Percentiles rank a stretch among this genome's conserved stretches.
These are phyloP conservation scores for Cystobasidium slooffiae DNA, from an alignment of 1,284 basidiomycete genomes.

Conservation along the genomic window DNA sequence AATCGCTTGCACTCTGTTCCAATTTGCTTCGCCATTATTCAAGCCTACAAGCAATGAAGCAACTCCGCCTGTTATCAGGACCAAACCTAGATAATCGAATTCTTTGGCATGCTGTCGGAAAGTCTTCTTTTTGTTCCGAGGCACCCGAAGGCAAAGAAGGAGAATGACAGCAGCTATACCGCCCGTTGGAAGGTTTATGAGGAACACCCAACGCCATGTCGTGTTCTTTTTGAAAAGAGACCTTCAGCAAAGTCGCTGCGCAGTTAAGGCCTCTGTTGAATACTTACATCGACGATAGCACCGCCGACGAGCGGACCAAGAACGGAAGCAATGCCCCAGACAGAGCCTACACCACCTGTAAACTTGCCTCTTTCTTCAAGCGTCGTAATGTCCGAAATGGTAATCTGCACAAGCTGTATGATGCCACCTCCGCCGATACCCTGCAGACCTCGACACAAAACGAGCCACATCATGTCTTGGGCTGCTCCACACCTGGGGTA, in stretches of 20 bases:
- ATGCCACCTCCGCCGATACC: constrained; percentile 59
- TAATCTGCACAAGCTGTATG: constrained; percentile 66
- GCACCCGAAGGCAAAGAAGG: constrained; percentile 78
- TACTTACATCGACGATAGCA: constrained; percentile 64
- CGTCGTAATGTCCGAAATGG: constrained; percentile 74
- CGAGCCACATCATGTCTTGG: constrained; percentile 73
- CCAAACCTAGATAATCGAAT: constrained; percentile 77
- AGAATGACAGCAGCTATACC: constrained; percentile 72
- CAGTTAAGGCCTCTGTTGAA: not conserved
- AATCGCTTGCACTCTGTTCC: constrained; percentile 66
- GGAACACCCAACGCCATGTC: constrained; percentile 48
- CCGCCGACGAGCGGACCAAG: constrained; percentile 61
- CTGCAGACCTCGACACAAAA: constrained; percentile 75
- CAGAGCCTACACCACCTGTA: constrained; percentile 72
- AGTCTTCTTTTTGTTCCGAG: constrained; percentile 56
- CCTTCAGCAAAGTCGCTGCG: constrained; percentile 47
- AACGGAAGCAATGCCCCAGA: constrained; percentile 67
- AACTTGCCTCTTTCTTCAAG: constrained; percentile 71
- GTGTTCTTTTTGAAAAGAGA: constrained; percentile 44
- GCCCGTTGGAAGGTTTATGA: constrained; percentile 55
- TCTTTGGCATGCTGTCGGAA: constrained; percentile 66
- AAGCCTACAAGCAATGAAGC: constrained; percentile 81
- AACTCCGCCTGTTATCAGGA: constrained; percentile 68
- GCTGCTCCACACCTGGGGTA: constrained; percentile 66
- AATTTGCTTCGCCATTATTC: constrained; percentile 59